Conservation (phyloP, 495 filamentous ascomycete genomes). For the Aspergillus ellipticus region DNA sequence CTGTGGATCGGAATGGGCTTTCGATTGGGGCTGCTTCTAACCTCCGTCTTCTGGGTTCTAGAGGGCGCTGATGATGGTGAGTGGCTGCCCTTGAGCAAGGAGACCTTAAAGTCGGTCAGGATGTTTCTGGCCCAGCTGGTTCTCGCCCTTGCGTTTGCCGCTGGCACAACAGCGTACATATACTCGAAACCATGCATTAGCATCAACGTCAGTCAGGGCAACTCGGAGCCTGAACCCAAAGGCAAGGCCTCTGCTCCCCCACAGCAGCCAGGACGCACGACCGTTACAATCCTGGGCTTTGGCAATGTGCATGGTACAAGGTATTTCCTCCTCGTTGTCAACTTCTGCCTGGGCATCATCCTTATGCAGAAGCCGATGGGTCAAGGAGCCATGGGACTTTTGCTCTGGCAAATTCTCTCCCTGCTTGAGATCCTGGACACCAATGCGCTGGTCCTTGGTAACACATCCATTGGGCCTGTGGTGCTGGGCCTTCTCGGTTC, state of each 20-base stretch:
- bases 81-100: constrained; percentile 66
- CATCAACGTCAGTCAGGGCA: constrained; percentile 43
- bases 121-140: constrained; percentile 72
- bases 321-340: constrained; percentile 79
- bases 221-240: constrained; percentile 19
- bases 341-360: constrained; percentile 68
- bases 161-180: constrained; percentile 65
- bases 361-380: constrained; percentile 96
- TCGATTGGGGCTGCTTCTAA: constrained; percentile 68
- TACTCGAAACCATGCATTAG: constrained; percentile 74
- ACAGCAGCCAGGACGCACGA: constrained; percentile 43
- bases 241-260: constrained; percentile 29
- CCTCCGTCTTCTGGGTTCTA: constrained; percentile 81
- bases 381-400: constrained; percentile 71
- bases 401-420: constrained; percentile 80
- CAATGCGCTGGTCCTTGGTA: constrained; percentile 55
- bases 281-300: constrained; percentile 81
- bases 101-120: constrained; percentile 67
- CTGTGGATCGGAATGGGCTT: constrained; percentile 80
- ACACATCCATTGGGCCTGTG: constrained; percentile 75
- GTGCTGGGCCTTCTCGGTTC: constrained; percentile 80
- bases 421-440: constrained; percentile 85
- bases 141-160: constrained; percentile 61
- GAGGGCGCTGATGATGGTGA: constrained; percentile 87
- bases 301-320: constrained; percentile 89